A percentile compares a stretch with the other conserved stretches of the same genome.
phyloP scores from a whole-genome alignment of 192 early-diverging fungal species.

The Polychytrium aggregatum region DNA sequence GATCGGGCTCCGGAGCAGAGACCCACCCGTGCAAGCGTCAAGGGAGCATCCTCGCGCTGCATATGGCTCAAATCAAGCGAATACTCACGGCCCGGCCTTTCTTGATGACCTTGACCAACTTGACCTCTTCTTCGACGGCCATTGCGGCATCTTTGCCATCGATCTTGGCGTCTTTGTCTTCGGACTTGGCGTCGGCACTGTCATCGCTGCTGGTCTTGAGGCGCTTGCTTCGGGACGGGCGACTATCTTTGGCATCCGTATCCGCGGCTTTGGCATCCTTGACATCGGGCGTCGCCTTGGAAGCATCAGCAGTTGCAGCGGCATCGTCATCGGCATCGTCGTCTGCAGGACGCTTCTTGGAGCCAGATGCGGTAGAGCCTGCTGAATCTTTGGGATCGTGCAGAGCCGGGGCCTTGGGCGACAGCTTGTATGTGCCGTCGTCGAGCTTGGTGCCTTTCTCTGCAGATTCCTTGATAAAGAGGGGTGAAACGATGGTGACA shows the following conservation, averaged over 20 bases:
- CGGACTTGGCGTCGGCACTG: background rate
- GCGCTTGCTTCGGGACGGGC: constrained; percentile 4
- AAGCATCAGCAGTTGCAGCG: background rate
- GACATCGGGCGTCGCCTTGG: background rate
- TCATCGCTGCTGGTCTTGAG: too few relatives aligned
- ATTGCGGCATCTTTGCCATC: background rate
- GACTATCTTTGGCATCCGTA: background rate
- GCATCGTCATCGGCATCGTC: background rate
- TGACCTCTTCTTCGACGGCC: constrained; percentile 6
- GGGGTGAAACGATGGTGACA: constrained; percentile 4
- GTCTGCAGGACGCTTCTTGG: background rate
- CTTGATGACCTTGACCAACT: constrained; percentile 23
- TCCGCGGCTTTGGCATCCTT: constrained; percentile 7
- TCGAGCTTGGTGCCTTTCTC: background rate
- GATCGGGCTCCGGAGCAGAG: background rate
- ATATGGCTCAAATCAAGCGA: background rate
- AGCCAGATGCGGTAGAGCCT: background rate
- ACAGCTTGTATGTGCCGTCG: background rate
- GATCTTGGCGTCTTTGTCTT: background rate
- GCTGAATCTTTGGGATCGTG: background rate
- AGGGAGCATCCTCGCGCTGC: too few relatives aligned
- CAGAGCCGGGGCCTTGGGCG: background rate
- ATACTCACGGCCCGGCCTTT: constrained; percentile 18
- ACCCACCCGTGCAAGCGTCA: background rate
- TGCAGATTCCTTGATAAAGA: constrained; percentile 5